Evolutionary conservation across 2,329 filamentous ascomycete species (phyloP).

Genomic region (Aspergillus ibericus): DNA sequence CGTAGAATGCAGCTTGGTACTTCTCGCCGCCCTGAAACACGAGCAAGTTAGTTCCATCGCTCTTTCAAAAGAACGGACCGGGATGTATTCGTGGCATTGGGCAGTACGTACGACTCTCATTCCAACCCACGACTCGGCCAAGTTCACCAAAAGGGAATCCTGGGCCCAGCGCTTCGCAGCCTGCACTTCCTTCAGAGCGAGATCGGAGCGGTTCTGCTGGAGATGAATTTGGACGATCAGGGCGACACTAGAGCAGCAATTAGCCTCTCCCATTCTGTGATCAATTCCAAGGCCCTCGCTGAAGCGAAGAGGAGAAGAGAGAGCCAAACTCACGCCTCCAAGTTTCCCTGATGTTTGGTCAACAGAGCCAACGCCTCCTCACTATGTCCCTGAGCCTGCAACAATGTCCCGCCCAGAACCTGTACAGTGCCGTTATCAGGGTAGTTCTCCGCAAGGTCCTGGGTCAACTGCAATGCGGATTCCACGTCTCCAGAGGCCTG

Average conservation of each 20-base stretch:
- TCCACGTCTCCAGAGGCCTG: constrained; percentile 61
- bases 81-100: neutral
- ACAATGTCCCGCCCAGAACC: constrained; percentile 74
- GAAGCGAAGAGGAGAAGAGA: neutral
- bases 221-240: constrained; percentile 91
- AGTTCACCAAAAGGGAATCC: constrained; percentile 87
- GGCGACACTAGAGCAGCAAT: constrained; percentile 59
- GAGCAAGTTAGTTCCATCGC: neutral
- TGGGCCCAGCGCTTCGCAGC: constrained; percentile 91
- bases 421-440: constrained; percentile 79
- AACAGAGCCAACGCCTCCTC: constrained; percentile 82
- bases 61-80: neutral
- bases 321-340: constrained; percentile 64
- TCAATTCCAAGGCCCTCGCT: neutral
- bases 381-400: constrained; percentile 76
- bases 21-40: constrained; percentile 76
- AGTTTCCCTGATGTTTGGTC: constrained; percentile 77
- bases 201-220: constrained; percentile 84
- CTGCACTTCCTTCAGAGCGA: constrained; percentile 84
- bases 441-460: constrained; percentile 66
- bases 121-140: constrained; percentile 94
- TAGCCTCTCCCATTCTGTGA: neutral
- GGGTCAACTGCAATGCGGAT: constrained; percentile 61
- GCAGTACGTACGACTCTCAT: constrained; percentile 68
- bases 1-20: constrained; percentile 96